Base-by-base conservation (phyloP, 352 stramenopile genomes). In the Pythium scleroteichum region DNA sequence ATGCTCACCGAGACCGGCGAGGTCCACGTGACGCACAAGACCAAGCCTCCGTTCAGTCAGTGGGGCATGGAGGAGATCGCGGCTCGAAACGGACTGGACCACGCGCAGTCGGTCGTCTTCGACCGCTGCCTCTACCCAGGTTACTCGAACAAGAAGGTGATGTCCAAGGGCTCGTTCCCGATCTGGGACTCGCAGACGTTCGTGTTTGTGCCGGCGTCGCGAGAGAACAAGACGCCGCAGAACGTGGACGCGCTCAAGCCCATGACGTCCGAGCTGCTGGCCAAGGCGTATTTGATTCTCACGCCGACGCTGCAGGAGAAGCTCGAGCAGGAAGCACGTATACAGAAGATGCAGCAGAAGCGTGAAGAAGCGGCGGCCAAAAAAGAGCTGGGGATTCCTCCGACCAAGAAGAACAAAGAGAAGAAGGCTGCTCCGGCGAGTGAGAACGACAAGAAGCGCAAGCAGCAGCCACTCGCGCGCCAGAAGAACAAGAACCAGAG, bases 11-110 rank as follows among this genome's bases (percentile, higher is more conserved):
- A 69, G 4, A 69, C 58, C 8, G 93, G 94, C 19, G 80, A 99
- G 64, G 82, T 99, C 46, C 91, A 98, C 53, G 85, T 99, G 47
- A 95, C 88, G 49, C 96, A 98, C 79, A 99, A 99, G 78, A 98
- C 96, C 38, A 98, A 92, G 87, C 79, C 90, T 65, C 78, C 95
- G 8, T 95, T 94, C 54, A 78, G 76, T 19, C 91, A 95, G 59
- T 97, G 89, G 90, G 79, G 83, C 26, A 92, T 97, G 39, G 74
- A 83, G 41, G 73, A 63, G 7, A 82, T 97, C 26, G 86, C 82
- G 0, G 72, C 64, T 16, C 69, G 40, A 16, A 73, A 78, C 44
- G 73, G 67, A 3, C 65, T 95, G 26, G 40, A 51, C 23, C 83
- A 89, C 59, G 49, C 76, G 38, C 86, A 89, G 49, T 88, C 85